phyloP scores from a whole-genome alignment of 2,329 filamentous ascomycete genomes.

The Calonectria crousiana region DNA sequence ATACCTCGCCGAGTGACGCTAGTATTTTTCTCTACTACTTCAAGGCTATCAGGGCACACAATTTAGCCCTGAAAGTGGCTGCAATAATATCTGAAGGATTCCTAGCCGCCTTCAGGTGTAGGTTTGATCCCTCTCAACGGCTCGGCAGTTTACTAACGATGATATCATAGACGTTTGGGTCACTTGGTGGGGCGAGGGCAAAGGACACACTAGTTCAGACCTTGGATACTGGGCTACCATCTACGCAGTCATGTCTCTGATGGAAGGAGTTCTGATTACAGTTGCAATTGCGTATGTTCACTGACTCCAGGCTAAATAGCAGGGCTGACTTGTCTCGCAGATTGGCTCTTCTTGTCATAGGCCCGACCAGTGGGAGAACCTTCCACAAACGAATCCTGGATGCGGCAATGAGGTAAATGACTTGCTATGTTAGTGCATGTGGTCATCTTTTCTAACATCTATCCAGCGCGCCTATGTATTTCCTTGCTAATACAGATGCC shows the following conservation, averaged over 20 bases:
- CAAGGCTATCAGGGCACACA: slow-evolving; percentile 35
- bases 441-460: background rate
- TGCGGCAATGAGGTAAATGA: slow-evolving; percentile 42
- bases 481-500: slow-evolving; percentile 44
- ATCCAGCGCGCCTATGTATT: slow-evolving; percentile 42
- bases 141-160: background rate
- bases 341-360: slow-evolving; percentile 42
- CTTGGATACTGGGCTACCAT: slow-evolving; percentile 47
- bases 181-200: slow-evolving; percentile 48
- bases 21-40: slow-evolving; percentile 48
- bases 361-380: slow-evolving; percentile 39
- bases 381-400: slow-evolving; percentile 41
- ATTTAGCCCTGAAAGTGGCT: slow-evolving; percentile 31
- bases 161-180: slow-evolving; percentile 43
- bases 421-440: rapidly evolving
- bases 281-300: slow-evolving; percentile 43
- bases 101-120: slow-evolving; percentile 42
- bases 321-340: slow-evolving; percentile 31
- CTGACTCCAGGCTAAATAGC: background rate
- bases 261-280: slow-evolving; percentile 40
- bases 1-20: slow-evolving; percentile 34
- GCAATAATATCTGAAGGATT: slow-evolving; percentile 35
- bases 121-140: background rate
- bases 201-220: slow-evolving; percentile 39
- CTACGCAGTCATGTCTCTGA: slow-evolving; percentile 39